These are phyloP conservation scores for Rhizoclosmatium sp. DNA, from an alignment of 192 early-diverging fungal genomes.

Conservation along the genomic window DNA sequence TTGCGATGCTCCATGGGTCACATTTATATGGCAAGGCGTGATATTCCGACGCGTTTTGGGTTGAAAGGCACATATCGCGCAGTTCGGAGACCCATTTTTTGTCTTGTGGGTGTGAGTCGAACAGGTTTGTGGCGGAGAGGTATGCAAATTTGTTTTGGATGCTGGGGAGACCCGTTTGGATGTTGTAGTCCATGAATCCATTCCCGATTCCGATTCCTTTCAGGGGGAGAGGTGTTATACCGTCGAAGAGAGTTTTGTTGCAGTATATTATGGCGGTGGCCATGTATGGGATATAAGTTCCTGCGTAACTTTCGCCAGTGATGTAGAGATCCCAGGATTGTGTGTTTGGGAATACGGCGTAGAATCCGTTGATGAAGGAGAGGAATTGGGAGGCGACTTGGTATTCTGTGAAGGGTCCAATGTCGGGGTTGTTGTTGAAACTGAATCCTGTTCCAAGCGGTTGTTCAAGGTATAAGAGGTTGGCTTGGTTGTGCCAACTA, in stretches of 20 bases:
- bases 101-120: neutral
- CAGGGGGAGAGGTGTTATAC: conserved; percentile 21
- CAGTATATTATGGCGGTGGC: conserved; percentile 36
- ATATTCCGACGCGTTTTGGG: neutral
- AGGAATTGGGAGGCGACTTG: conserved; percentile 40
- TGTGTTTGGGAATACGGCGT: conserved; percentile 44
- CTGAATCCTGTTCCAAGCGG: conserved; percentile 44
- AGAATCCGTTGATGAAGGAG: conserved; percentile 47
- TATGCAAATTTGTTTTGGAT: conserved; percentile 8
- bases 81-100: neutral
- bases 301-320: conserved; percentile 55
- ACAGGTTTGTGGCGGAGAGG: neutral
- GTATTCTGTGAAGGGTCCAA: conserved; percentile 7
- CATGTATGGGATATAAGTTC: conserved; percentile 54
- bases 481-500: conserved; percentile 43
- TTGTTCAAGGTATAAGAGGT: conserved; percentile 47
- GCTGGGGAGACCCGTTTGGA: neutral
- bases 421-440: neutral
- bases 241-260: conserved; percentile 2
- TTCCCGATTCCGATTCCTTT: conserved; percentile 41
- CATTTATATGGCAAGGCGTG: conserved; percentile 1
- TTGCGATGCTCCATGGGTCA: neutral
- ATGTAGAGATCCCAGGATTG: conserved; percentile 44
- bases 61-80: neutral
- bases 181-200: conserved; percentile 21